phyloP scores from a whole-genome alignment of 2,329 filamentous ascomycete species.

The Nemania sp. region DNA sequence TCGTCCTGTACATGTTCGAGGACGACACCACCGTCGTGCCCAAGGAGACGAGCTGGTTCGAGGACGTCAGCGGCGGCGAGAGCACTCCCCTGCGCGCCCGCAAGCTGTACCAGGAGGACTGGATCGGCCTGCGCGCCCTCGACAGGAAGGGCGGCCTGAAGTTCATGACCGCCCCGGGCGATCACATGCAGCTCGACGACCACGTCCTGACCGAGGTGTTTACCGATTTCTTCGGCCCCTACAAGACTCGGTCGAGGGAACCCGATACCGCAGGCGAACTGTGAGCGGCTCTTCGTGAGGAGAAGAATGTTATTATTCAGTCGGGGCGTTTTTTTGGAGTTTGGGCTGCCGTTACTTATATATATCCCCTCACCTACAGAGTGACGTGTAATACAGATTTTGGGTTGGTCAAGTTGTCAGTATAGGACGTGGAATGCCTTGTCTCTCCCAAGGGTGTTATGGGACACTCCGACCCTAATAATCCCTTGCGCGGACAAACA shows the following conservation, averaged over 20 bases:
- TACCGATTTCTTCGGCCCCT: constrained; percentile 65
- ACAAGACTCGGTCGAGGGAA: constrained; percentile 34
- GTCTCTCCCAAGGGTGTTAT: not conserved
- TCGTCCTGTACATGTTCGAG: constrained; percentile 89
- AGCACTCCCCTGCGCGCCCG: constrained; percentile 71
- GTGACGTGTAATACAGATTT: too few species aligned
- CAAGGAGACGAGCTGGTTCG: constrained; percentile 90
- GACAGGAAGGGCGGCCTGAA: constrained; percentile 79
- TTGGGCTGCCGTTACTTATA: not conserved
- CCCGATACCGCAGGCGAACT: constrained; percentile 9
- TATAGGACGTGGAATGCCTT: not conserved
- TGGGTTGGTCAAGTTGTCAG: not conserved
- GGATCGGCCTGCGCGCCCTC: constrained; percentile 81
- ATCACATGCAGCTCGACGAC: constrained; percentile 80
- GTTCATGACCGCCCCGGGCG: constrained; percentile 73
- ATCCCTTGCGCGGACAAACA: not conserved
- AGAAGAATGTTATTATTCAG: constrained; percentile 22
- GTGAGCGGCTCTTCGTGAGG: not conserved
- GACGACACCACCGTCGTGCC: constrained; percentile 86
- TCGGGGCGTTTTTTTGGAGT: constrained; percentile 23
- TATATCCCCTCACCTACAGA: not conserved
- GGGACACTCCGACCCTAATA: too few species aligned
- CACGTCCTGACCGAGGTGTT: constrained; percentile 70
- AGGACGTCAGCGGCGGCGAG: constrained; percentile 76
- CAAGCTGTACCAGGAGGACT: constrained; percentile 83